Evolutionary conservation across 1,139 yeast genomes (phyloP).

Genomic region (Fermentozyma sake): DNA sequence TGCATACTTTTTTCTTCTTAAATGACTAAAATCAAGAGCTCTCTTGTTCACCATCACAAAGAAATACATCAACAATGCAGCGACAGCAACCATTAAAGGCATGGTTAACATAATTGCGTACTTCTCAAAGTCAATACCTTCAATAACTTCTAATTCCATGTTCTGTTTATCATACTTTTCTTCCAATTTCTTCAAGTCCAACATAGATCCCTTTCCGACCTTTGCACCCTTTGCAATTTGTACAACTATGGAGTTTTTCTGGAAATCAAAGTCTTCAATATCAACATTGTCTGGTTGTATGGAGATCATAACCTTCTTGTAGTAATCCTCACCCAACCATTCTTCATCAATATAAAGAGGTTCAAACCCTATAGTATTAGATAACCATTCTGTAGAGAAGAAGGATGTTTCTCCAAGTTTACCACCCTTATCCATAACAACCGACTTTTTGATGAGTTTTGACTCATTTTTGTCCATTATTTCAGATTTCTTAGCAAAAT

Average conservation of each 20-base stretch:
- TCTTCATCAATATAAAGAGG: conserved; percentile 56
- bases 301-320: conserved; percentile 50
- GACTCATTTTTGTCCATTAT: conserved; percentile 1
- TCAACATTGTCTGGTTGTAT: conserved; percentile 65
- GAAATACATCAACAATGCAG: conserved; percentile 58
- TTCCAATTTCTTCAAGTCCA: conserved; percentile 44
- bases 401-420: conserved; percentile 45
- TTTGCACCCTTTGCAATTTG: conserved; percentile 53
- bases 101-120: conserved; percentile 61
- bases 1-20: conserved; percentile 47
- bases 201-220: conserved; percentile 56
- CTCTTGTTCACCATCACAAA: conserved; percentile 52
- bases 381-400: conserved; percentile 67
- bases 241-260: conserved; percentile 49
- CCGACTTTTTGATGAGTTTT: conserved; percentile 24
- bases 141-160: conserved; percentile 49
- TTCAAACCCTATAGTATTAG: conserved; percentile 58
- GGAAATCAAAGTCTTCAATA: conserved; percentile 62
- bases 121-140: conserved; percentile 59
- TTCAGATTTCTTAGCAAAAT: conserved; percentile 1
- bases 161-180: conserved; percentile 29
- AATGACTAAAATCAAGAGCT: conserved; percentile 42
- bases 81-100: conserved; percentile 67
- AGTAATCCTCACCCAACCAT: conserved; percentile 54
- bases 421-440: conserved; percentile 38